These are phyloP conservation scores for Begonia loranthoides DNA, from an alignment of 306 rosid species.

Conservation along the genomic window DNA sequence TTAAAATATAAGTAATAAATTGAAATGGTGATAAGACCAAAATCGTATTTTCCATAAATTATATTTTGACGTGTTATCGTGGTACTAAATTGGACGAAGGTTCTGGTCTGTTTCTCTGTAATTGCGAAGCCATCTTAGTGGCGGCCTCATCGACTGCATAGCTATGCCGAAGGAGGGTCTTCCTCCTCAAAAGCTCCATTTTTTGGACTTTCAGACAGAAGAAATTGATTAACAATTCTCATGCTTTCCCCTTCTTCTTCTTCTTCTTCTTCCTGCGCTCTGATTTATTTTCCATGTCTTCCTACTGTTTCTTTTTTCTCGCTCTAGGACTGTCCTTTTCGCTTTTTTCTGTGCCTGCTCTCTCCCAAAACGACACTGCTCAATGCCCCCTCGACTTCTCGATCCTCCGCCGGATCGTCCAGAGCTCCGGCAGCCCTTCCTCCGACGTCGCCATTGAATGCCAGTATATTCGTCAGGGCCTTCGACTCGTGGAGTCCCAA, in stretches of 20 bases:
- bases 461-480: constrained; percentile 37
- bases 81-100: no score
- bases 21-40: no score
- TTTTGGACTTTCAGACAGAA: no score
- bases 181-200: no score
- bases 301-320: constrained; percentile 7
- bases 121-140: no score
- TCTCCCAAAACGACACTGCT: constrained; percentile 13
- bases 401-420: constrained; percentile 27
- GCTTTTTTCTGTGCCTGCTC: background rate
- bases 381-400: constrained; percentile 64
- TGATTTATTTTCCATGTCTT: constrained; percentile 2
- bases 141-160: no score
- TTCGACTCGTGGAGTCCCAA: constrained; percentile 49
- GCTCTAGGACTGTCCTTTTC: constrained; percentile 4
- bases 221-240: background rate
- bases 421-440: constrained; percentile 7
- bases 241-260: background rate
- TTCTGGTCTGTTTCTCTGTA: no score
- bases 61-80: no score
- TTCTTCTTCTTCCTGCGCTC: constrained; percentile 3
- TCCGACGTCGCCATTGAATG: constrained; percentile 17
- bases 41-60: no score
- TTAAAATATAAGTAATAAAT: no score
- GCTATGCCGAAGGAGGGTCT: no score